These are phyloP conservation scores for Rhizopogon salebrosus DNA, from an alignment of 768 basidiomycete genomes.

Conservation along the genomic window DNA sequence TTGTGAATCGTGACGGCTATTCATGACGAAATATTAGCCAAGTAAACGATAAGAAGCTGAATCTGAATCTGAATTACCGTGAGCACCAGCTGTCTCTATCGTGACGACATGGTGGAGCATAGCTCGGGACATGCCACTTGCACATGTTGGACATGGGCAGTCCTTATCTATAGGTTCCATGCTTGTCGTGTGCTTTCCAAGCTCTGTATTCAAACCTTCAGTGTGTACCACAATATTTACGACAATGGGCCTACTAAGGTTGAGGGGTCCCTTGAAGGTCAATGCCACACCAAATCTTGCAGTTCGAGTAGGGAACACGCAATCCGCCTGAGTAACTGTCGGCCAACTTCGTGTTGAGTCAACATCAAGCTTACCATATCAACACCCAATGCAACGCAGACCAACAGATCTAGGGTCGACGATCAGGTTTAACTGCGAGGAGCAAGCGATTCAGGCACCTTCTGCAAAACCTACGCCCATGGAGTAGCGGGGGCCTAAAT, in stretches of 20 bases:
- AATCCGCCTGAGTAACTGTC: conserved; percentile 61
- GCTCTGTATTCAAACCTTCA: conserved; percentile 20
- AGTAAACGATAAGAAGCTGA: conserved; percentile 9
- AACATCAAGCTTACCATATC: conserved; percentile 63
- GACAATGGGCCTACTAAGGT: conserved; percentile 50
- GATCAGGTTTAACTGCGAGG: background rate
- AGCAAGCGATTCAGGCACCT: conserved; percentile 38
- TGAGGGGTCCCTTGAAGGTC: conserved; percentile 76
- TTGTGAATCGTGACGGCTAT: conserved; percentile 81
- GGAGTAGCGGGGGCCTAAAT: conserved; percentile 76
- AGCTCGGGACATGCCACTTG: conserved; percentile 59
- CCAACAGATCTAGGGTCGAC: conserved; percentile 61
- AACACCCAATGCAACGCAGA: conserved; percentile 87
- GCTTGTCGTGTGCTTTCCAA: conserved; percentile 67
- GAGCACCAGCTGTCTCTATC: conserved; percentile 81
- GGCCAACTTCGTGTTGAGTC: background rate
- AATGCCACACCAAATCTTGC: conserved; percentile 89
- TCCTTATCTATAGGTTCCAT: conserved; percentile 65
- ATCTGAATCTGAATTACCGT: conserved; percentile 44
- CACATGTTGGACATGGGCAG: conserved; percentile 88
- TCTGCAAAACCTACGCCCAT: conserved; percentile 95
- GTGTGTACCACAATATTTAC: conserved; percentile 5
- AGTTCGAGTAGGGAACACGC: conserved; percentile 89
- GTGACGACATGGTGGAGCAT: conserved; percentile 72
- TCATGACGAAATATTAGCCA: conserved; percentile 1